These are phyloP conservation scores for Saraca asoca DNA, from an alignment of 331 rosid genomes.

Conservation along the genomic window DNA sequence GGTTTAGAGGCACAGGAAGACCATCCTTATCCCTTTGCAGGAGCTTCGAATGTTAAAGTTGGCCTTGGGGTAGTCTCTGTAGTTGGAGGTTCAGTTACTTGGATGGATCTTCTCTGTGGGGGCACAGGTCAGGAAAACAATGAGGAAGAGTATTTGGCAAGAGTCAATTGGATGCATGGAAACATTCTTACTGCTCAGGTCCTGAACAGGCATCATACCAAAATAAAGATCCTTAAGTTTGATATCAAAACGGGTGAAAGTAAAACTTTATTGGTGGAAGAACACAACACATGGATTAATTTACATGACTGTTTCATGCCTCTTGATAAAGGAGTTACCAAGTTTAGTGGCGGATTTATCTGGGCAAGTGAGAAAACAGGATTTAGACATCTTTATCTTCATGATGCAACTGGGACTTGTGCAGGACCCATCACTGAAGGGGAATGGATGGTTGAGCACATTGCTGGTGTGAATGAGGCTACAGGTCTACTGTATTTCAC, in stretches of 20 bases:
- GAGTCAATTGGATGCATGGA: conserved; percentile 93
- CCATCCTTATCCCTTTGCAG: conserved; percentile 94
- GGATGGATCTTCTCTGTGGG: conserved; percentile 97
- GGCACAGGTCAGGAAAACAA: conserved; percentile 46
- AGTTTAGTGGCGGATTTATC: conserved; percentile 77
- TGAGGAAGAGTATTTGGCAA: conserved; percentile 84
- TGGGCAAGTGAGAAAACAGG: conserved; percentile 99
- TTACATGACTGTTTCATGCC: conserved; percentile 89
- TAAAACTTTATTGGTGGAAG: conserved; percentile 69
- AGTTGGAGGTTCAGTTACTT: conserved; percentile 68
- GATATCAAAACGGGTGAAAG: conserved; percentile 71
- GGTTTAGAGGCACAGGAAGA: conserved; percentile 95
- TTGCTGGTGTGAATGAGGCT: conserved; percentile 88
- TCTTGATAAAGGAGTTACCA: conserved; percentile 67
- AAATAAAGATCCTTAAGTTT: conserved; percentile 68
- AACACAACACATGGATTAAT: conserved; percentile 72
- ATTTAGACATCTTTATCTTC: conserved; percentile 86
- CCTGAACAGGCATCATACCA: conserved; percentile 78
- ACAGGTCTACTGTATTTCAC: conserved; percentile 81
- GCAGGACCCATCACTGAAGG: conserved; percentile 90
- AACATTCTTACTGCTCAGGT: conserved; percentile 76
- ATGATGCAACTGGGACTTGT: conserved; percentile 72
- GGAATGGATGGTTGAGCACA: conserved; percentile 97
- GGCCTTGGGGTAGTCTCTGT: conserved; percentile 83
- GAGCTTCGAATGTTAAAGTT: conserved; percentile 86